Conservation (phyloP, 257 asterid species). For the Solanum lycopersicoides region DNA sequence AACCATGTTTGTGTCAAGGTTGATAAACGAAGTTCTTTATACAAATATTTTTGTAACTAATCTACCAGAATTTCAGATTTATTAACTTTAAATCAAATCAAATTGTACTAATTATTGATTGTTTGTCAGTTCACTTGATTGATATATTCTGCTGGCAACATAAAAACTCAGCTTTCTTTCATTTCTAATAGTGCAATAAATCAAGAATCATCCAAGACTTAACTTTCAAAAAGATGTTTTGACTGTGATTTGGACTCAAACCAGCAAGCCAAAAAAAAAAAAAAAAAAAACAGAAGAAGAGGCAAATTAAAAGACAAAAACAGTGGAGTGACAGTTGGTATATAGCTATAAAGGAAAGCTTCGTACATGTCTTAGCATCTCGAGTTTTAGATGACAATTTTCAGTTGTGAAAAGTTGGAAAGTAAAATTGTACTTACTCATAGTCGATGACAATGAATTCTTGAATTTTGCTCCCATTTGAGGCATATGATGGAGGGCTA, state of each 20-base stretch:
- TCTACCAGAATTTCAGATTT: not conserved
- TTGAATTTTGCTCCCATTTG: no score
- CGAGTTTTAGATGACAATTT: no score
- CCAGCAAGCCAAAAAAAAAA: not conserved
- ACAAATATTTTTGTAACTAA: not conserved
- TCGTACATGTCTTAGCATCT: no score
- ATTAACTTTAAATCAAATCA: not conserved
- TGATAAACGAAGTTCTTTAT: conserved; percentile 56
- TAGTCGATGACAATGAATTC: no score
- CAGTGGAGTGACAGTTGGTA: no score
- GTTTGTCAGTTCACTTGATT: not conserved
- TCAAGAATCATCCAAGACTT: not conserved
- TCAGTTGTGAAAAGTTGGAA: no score
- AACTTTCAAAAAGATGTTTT: not conserved
- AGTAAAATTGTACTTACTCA: no score
- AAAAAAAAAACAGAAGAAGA: no score
- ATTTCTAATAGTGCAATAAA: not conserved
- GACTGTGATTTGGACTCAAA: not conserved
- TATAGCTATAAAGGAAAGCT: no score
- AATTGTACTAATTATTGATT: not conserved
- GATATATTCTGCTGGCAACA: not conserved
- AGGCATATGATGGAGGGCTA: no score
- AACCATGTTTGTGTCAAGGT: conserved; percentile 98
- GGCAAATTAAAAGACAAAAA: no score
- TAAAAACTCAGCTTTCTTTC: not conserved